Conservation (phyloP, 2,329 filamentous ascomycete species). For the Didymella pinodella region DNA sequence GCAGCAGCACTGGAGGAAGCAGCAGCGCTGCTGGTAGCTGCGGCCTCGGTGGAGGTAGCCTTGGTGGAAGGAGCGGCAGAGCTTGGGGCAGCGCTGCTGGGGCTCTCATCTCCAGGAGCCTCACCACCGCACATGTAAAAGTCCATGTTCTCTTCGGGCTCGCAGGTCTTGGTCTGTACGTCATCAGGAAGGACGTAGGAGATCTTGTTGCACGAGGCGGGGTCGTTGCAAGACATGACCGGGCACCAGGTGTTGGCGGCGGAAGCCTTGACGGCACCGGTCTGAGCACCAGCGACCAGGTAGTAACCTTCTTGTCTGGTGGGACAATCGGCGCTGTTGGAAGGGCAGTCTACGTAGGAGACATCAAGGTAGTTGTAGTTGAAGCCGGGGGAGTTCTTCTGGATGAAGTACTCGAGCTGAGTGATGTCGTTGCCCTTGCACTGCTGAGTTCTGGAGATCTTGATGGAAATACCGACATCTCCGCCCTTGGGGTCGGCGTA, state of each 20-base stretch:
- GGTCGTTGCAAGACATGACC: slow-evolving; percentile 36
- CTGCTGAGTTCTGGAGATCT: slow-evolving; percentile 46
- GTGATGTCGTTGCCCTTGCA: slow-evolving; percentile 44
- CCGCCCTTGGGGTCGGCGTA: slow-evolving; percentile 29
- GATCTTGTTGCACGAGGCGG: slow-evolving; percentile 35
- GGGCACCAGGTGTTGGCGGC: slow-evolving; percentile 45
- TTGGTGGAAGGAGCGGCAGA: slow-evolving; percentile 25
- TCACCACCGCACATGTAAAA: slow-evolving; percentile 49
- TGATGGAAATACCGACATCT: slow-evolving; percentile 49
- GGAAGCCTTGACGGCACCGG: slow-evolving; percentile 26
- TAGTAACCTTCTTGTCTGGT: slow-evolving; percentile 47
- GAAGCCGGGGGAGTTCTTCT: slow-evolving; percentile 22
- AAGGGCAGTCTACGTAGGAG: slow-evolving; percentile 49
- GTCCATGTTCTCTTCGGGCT: slow-evolving; percentile 34
- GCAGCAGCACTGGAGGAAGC: slow-evolving; percentile 20
- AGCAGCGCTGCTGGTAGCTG: slow-evolving; percentile 20
- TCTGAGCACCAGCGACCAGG: slow-evolving; percentile 35
- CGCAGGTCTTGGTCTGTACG: slow-evolving; percentile 45
- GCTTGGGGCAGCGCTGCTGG: slow-evolving; percentile 9
- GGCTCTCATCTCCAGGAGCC: slow-evolving; percentile 32
- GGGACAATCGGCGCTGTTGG: slow-evolving; percentile 37
- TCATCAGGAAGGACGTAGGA: slow-evolving; percentile 47
- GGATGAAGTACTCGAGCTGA: slow-evolving; percentile 51
- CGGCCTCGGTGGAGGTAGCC: slow-evolving; percentile 11
- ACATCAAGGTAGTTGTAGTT: slow-evolving; percentile 49